These are phyloP conservation scores for Neopestalotiopsis rosae DNA, from an alignment of 2,329 filamentous ascomycete genomes.

Conservation along the genomic window DNA sequence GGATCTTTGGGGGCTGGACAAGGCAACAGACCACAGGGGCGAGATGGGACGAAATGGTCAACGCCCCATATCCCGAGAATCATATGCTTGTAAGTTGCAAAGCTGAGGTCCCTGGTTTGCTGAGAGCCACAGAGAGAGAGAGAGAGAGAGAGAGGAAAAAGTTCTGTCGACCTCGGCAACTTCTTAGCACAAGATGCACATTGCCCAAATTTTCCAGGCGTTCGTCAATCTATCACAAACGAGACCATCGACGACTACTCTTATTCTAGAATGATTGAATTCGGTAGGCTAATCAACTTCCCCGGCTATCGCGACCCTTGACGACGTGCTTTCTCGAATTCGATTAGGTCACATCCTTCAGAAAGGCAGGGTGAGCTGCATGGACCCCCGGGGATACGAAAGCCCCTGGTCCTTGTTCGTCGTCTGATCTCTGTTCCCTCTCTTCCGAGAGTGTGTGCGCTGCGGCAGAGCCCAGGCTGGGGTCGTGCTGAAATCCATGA, in stretches of 20 bases:
- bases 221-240: not conserved
- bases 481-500: too few species aligned
- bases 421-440: constrained; percentile 23
- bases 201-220: not conserved
- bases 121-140: not conserved
- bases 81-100: not conserved
- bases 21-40: not conserved
- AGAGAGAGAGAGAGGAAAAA: not conserved
- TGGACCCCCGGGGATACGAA: constrained; percentile 10
- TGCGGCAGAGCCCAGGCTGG: too few species aligned
- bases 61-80: not conserved
- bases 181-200: not conserved
- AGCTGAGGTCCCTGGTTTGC: not conserved
- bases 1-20: not conserved
- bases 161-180: not conserved
- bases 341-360: constrained; percentile 18
- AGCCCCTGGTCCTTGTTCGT: constrained; percentile 20
- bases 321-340: constrained; percentile 13
- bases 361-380: constrained; percentile 22
- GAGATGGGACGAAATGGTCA: constrained; percentile 13
- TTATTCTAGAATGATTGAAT: not conserved
- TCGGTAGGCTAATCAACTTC: not conserved
- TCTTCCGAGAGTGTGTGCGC: not conserved
- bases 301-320: constrained; percentile 13
- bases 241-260: constrained; percentile 1